Percentiles rank a stretch among this genome's conserved stretches.
These are phyloP conservation scores for Typha latifolia DNA, from an alignment of 176 grass and related monocot genomes.

Conservation along the genomic window DNA sequence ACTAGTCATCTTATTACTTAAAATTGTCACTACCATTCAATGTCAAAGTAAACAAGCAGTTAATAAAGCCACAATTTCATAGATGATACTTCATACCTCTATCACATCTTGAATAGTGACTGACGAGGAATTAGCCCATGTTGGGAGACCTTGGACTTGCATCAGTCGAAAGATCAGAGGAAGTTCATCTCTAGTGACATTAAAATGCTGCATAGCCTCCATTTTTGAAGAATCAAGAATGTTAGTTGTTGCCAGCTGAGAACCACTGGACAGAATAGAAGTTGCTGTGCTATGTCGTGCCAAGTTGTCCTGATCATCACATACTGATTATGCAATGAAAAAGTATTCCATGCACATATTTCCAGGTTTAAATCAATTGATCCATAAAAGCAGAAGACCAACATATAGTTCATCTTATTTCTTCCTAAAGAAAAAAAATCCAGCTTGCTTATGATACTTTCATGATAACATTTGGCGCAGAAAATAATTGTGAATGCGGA, in stretches of 20 bases:
- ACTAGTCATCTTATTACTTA: no score
- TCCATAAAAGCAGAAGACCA: no score
- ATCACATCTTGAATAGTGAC: constrained; percentile 76
- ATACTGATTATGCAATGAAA: neutral
- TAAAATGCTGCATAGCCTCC: constrained; percentile 24
- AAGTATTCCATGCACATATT: neutral
- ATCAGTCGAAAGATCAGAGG: constrained; percentile 58
- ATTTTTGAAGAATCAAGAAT: constrained; percentile 30
- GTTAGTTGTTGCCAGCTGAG: constrained; percentile 15
- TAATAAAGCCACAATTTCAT: neutral
- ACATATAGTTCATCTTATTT: no score
- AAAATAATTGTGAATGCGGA: no score
- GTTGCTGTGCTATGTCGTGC: constrained; percentile 15
- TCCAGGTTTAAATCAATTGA: no score
- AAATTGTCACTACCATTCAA: no score
- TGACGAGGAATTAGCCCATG: constrained; percentile 60
- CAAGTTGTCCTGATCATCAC: constrained; percentile 27
- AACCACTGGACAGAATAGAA: constrained; percentile 12
- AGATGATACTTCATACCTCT: constrained; percentile 42
- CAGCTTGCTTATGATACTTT: no score
- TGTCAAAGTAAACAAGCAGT: no score
- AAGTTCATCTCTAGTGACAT: constrained; percentile 28
- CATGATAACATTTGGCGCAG: no score
- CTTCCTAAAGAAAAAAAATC: no score
- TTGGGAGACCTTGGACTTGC: constrained; percentile 70